Percentiles rank a stretch among this genome's conserved stretches.
phyloP scores from a whole-genome alignment of 257 asterid species.

The Linderniella brevidens region DNA sequence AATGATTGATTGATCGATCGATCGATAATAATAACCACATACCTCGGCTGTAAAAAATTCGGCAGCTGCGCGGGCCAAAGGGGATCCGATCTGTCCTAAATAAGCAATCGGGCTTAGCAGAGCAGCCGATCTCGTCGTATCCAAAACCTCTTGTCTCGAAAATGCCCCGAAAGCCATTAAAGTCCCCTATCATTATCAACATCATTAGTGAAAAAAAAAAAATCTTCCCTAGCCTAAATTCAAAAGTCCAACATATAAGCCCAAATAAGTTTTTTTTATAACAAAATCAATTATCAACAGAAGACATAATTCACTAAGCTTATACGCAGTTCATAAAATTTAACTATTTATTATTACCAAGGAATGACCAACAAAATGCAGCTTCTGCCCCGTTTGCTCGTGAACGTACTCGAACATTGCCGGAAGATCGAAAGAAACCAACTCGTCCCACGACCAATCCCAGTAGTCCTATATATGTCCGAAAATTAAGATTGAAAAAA shows the following conservation, averaged over 20 bases:
- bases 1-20: background rate
- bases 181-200: conserved; percentile 28
- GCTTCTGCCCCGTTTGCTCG: conserved; percentile 21
- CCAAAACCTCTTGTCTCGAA: conserved; percentile 15
- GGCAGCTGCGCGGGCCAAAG: conserved; percentile 16
- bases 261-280: no score
- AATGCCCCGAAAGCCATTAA: conserved; percentile 20
- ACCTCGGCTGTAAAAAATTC: conserved; percentile 18
- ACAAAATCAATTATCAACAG: no score
- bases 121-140: conserved; percentile 26
- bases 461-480: conserved; percentile 15
- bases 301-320: no score
- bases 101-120: conserved; percentile 27
- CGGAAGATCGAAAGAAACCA: conserved; percentile 24
- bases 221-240: no score
- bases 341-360: conserved; percentile 13
- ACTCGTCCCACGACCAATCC: conserved; percentile 39
- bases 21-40: background rate
- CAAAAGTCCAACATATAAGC: no score
- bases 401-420: conserved; percentile 15
- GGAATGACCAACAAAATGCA: conserved; percentile 35
- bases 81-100: conserved; percentile 15
- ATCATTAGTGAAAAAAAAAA: no score
- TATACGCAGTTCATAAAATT: no score
- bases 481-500: background rate